A percentile compares a stretch with the other conserved stretches of the same genome.
These are phyloP conservation scores for Ogataea ramenticola DNA, from an alignment of 805 yeast genomes.

Conservation along the genomic window DNA sequence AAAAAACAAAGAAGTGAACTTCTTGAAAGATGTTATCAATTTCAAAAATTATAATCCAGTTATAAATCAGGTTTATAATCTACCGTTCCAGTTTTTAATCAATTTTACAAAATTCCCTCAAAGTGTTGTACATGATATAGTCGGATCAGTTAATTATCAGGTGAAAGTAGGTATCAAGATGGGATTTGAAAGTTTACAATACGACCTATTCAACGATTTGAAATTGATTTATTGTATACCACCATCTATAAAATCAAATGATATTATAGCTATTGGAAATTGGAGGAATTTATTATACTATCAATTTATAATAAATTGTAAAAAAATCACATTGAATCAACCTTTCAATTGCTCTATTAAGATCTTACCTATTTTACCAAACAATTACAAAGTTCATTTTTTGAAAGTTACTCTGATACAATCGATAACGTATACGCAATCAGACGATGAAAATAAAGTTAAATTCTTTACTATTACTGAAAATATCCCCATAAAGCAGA, in stretches of 20 bases:
- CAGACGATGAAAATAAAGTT: neutral
- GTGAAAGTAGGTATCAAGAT: slow-evolving; percentile 6
- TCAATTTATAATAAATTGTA: slow-evolving; percentile 13
- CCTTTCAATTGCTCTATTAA: slow-evolving; percentile 10
- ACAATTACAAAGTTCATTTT: slow-evolving; percentile 13
- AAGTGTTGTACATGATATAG: slow-evolving; percentile 11
- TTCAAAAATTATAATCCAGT: neutral
- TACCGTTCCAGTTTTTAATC: slow-evolving; percentile 21
- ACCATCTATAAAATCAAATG: slow-evolving; percentile 2
- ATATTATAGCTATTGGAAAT: slow-evolving; percentile 20
- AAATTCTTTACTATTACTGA: slow-evolving; percentile 4
- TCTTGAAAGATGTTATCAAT: neutral
- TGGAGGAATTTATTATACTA: slow-evolving; percentile 25
- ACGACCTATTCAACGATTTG: slow-evolving; percentile 3
- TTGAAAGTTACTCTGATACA: slow-evolving; percentile 19
- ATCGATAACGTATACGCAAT: slow-evolving; percentile 10
- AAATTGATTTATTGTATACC: slow-evolving; percentile 10
- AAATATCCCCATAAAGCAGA: slow-evolving; percentile 9
- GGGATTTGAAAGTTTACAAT: too few relatives aligned
- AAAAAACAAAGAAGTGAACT: neutral
- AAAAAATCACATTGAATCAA: slow-evolving; percentile 12
- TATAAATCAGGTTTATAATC: slow-evolving; percentile 8
- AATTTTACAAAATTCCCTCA: slow-evolving; percentile 15
- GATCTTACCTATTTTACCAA: slow-evolving; percentile 16
- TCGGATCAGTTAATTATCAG: slow-evolving; percentile 14